phyloP scores from a whole-genome alignment of 768 basidiomycete species.

The Rhodotorula sphaerocarpa region DNA sequence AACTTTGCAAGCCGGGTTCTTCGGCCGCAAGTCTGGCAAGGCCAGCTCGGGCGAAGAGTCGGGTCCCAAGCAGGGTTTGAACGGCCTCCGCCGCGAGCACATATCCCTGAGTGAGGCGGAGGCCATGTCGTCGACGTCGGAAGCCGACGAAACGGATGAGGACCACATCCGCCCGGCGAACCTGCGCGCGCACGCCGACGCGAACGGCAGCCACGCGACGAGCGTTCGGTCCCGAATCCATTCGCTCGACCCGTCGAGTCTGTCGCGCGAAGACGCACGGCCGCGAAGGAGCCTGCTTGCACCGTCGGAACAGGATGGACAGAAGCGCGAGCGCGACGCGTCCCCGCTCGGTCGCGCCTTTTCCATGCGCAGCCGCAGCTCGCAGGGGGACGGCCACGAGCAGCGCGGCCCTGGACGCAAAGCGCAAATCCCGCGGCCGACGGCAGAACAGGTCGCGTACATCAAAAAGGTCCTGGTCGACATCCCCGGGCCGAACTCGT shows the following conservation, averaged over 20 bases:
- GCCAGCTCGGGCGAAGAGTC: conserved; percentile 1
- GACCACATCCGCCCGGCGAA: conserved; percentile 4
- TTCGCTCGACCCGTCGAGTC: conserved; percentile 34
- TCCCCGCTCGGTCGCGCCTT: conserved; percentile 31
- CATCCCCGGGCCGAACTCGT: conserved; percentile 26
- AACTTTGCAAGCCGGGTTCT: conserved; percentile 31
- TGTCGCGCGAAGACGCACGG: conserved; percentile 9
- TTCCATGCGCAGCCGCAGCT: conserved; percentile 8
- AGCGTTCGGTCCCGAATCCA: conserved; percentile 12
- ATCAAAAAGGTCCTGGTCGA: conserved; percentile 37
- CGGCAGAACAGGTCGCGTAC: conserved; percentile 35
- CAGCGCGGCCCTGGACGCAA: conserved; percentile 4
- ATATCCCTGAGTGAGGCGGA: conserved; percentile 19
- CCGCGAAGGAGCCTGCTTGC: neutral
- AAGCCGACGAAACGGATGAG: conserved; percentile 29
- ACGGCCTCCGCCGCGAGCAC: neutral
- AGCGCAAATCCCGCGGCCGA: conserved; percentile 33
- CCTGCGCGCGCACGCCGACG: neutral
- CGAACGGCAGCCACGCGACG: neutral
- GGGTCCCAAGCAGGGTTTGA: conserved; percentile 1
- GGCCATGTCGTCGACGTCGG: conserved; percentile 13
- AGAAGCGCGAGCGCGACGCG: conserved; percentile 6
- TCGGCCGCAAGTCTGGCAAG: conserved; percentile 12
- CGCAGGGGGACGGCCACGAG: neutral
- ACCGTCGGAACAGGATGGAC: neutral